Conservation (phyloP, 495 filamentous ascomycete genomes). For the Hamigera avellanea region DNA sequence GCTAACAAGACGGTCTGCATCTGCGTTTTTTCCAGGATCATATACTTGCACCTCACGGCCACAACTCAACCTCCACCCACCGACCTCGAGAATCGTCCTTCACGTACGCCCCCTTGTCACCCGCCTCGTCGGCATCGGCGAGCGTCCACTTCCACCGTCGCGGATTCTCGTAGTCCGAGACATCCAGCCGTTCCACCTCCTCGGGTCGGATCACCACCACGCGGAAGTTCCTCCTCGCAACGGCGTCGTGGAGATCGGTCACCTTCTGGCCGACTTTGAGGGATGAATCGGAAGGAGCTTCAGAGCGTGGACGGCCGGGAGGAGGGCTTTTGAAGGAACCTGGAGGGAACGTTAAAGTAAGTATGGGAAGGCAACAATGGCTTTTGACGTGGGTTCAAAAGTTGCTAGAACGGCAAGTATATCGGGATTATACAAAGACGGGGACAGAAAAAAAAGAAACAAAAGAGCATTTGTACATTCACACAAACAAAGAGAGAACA, state of each 20-base stretch:
- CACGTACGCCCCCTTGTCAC: conserved; percentile 4
- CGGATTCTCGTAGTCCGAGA: conserved; percentile 52
- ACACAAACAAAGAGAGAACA: not conserved
- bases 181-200: conserved; percentile 66
- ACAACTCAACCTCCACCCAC: conserved; percentile 73
- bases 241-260: conserved; percentile 49
- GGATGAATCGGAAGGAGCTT: conserved; percentile 31
- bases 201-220: conserved; percentile 74
- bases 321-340: conserved; percentile 66
- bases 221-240: conserved; percentile 70
- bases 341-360: conserved; percentile 15
- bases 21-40: no score
- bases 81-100: conserved; percentile 30
- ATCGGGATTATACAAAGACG: no score
- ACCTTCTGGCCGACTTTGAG: conserved; percentile 57
- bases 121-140: conserved; percentile 14
- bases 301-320: conserved; percentile 50
- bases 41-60: conserved; percentile 47
- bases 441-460: not conserved
- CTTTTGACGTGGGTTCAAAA: no score
- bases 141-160: conserved; percentile 56
- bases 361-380: no score
- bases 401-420: no score
- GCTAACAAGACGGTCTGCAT: no score
- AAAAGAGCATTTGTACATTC: no score